Conservation (phyloP, 495 filamentous ascomycete species). For the Talaromyces trachyspermus region DNA sequence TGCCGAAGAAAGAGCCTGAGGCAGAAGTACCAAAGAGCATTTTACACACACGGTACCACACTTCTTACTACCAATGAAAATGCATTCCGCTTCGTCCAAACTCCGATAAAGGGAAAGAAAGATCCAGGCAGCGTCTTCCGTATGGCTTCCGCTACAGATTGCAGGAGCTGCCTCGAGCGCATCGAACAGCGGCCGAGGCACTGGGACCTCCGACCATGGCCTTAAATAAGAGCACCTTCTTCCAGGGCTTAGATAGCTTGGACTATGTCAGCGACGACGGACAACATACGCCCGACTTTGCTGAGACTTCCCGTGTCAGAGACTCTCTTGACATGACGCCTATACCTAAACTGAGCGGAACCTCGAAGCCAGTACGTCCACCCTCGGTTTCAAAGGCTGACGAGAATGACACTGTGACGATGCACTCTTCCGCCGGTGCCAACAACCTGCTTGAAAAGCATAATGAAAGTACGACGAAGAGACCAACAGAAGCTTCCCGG, state of each 20-base stretch:
- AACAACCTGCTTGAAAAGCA: neutral
- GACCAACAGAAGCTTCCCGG: neutral
- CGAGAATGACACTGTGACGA: neutral
- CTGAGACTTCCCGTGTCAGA: no score
- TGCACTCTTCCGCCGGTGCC: neutral
- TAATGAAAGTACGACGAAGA: neutral
- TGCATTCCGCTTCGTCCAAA: no score
- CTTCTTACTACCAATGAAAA: no score
- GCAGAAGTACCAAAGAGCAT: no score
- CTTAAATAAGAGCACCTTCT: neutral
- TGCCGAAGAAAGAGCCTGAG: no score
- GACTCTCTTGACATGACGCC: no score
- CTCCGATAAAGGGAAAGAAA: neutral
- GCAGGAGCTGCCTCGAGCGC: neutral
- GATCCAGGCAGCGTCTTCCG: neutral
- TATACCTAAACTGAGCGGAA: neutral
- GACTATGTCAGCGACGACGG: neutral
- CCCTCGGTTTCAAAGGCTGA: no score
- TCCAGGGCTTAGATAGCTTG: neutral
- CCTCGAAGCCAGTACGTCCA: neutral
- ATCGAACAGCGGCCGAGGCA: neutral
- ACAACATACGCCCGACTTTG: neutral
- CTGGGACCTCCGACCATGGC: neutral
- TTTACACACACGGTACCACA: no score
- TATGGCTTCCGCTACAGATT: neutral